These are phyloP conservation scores for Cordyceps tenuipes DNA, from an alignment of 2,329 filamentous ascomycete species.

Conservation along the genomic window DNA sequence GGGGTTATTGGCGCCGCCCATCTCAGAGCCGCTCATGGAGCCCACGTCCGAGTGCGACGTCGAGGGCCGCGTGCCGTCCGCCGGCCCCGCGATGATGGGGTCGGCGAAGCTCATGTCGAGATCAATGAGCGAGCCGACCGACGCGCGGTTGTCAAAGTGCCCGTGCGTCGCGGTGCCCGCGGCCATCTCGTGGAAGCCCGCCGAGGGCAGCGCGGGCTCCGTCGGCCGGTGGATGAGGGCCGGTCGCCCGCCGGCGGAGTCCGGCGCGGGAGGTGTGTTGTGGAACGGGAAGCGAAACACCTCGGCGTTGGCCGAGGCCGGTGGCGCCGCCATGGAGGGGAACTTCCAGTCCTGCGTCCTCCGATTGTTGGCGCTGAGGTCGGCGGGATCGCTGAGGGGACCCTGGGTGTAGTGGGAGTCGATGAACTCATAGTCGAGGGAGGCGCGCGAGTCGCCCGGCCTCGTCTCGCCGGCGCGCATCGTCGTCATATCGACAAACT, in stretches of 20 bases:
- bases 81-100: constrained; percentile 26
- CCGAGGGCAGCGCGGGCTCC: constrained; percentile 38
- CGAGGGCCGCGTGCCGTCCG: constrained; percentile 44
- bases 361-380: constrained; percentile 39
- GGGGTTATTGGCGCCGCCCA: constrained; percentile 45
- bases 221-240: constrained; percentile 42
- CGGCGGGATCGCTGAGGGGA: constrained; percentile 50
- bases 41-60: constrained; percentile 52
- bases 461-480: constrained; percentile 39
- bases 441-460: constrained; percentile 35
- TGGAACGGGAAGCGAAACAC: constrained; percentile 42
- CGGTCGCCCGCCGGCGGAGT: constrained; percentile 28
- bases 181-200: constrained; percentile 34
- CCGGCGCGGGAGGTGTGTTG: constrained; percentile 17
- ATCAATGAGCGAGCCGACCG: constrained; percentile 42
- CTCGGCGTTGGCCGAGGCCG: constrained; percentile 45
- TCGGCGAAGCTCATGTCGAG: constrained; percentile 48
- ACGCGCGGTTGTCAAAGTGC: constrained; percentile 31
- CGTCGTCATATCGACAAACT: constrained; percentile 54
- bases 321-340: constrained; percentile 40
- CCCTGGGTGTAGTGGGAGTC: constrained; percentile 37
- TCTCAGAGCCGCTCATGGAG: constrained; percentile 48
- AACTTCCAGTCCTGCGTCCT: constrained; percentile 52
- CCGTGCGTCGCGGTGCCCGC: constrained; percentile 23
- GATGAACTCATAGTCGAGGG: constrained; percentile 42